Evolutionary conservation across 805 yeast genomes (phyloP), one percentile per base, ranked within the genome.

Genomic region (Lipomyces mesembrius): DNA sequence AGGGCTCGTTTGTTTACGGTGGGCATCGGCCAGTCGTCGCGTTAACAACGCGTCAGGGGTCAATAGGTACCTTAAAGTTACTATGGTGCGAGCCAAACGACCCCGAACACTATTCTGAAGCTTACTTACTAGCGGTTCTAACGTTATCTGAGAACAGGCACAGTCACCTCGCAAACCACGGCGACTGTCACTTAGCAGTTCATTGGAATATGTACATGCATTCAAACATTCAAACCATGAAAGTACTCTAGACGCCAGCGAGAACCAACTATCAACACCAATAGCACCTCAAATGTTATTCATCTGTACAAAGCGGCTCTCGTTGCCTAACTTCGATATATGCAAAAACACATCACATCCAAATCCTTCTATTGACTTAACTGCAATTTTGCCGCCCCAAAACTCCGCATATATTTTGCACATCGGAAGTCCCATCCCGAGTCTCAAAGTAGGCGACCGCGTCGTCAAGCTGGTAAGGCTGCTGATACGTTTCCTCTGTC

Each of bases 391-490:
- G 6, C 98, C 98, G 73, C 93, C 95, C 98, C 98, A 94, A 77
- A 94, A 94, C 73, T 94, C 98, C 0, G 97, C 91, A 75, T 94
- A 94, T 2, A 67, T 65, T 72, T 91, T 88, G 74, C 97, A 90
- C 89, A 94, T 87, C 0, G 98, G 97, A 67, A 94, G 80, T 0
- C 98, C 97, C 66, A 94, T 83, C 0, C 98, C 98, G 35, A 94
- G 79, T 61, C 89, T 90, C 73, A 84, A 84, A 66, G 89, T 84
- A 34, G 90, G 87, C 1, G 95, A 90, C 69, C 98, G 84, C 39
- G 88, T 83, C 54, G 89, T 84, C 73, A 93, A 82, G 35, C 85
- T 83, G 61, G 84, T 82, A 66, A 93, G 79, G 1, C 95, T 89
- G 3, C 87, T 83, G 11, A 59, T 83, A 76, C 0, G 95, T 91